Conservation (phyloP, 441 rosid species). For the Theobroma grandiflorum region DNA sequence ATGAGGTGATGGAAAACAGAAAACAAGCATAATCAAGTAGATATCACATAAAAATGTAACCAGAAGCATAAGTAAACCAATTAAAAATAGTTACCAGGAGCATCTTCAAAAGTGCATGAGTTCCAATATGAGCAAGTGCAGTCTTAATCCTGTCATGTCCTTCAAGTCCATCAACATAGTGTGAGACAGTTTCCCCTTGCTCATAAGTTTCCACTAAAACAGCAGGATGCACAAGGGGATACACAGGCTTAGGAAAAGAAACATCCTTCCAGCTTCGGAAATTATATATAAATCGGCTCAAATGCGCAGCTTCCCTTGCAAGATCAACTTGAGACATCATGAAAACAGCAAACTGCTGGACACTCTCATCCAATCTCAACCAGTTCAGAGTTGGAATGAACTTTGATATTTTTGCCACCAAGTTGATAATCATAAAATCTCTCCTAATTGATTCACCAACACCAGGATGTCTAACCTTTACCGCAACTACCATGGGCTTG, state of each 20-base stretch:
- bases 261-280: slow-evolving; percentile 98
- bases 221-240: slow-evolving; percentile 99
- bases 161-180: slow-evolving; percentile 81
- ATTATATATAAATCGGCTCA: slow-evolving; percentile 94
- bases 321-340: slow-evolving; percentile 99
- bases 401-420: slow-evolving; percentile 75
- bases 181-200: slow-evolving; percentile 92
- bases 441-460: slow-evolving; percentile 98
- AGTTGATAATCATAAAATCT: slow-evolving; percentile 90
- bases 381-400: slow-evolving; percentile 88
- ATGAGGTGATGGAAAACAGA: neutral
- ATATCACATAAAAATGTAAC: neutral
- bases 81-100: slow-evolving; percentile 71
- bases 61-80: neutral
- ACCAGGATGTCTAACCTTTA: slow-evolving; percentile 99
- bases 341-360: slow-evolving; percentile 95
- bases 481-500: slow-evolving; percentile 90
- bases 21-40: slow-evolving; percentile 13
- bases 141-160: slow-evolving; percentile 82
- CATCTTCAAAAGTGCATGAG: slow-evolving; percentile 99
- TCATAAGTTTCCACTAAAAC: slow-evolving; percentile 98
- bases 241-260: slow-evolving; percentile 98
- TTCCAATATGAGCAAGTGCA: slow-evolving; percentile 96
- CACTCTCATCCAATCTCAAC: slow-evolving; percentile 98
- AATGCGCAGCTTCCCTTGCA: slow-evolving; percentile 99